These are phyloP conservation scores for Starmerella bombicola DNA, from an alignment of 805 yeast genomes.

Conservation along the genomic window DNA sequence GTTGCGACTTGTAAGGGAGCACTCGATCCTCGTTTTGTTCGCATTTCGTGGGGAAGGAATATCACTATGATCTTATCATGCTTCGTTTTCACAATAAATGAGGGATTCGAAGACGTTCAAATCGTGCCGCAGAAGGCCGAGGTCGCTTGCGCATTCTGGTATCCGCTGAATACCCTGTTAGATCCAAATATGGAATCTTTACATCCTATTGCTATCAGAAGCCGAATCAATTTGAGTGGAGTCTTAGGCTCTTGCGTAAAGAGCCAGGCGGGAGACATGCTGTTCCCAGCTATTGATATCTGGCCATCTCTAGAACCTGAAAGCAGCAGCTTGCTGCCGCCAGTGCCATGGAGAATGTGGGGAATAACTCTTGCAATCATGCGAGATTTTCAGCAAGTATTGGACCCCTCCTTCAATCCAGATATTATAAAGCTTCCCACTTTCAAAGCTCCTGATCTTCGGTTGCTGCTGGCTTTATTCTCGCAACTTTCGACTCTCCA, in stretches of 20 bases:
- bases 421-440: constrained; percentile 20
- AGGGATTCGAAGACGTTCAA: constrained; percentile 15
- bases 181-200: constrained; percentile 13
- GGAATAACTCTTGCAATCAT: constrained; percentile 30
- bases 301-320: constrained; percentile 1
- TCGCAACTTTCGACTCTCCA: constrained; percentile 5
- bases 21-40: constrained; percentile 28
- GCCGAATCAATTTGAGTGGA: constrained; percentile 20
- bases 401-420: constrained; percentile 19
- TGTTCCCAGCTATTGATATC: constrained; percentile 25
- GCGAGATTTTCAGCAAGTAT: constrained; percentile 25
- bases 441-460: constrained; percentile 23
- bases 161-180: constrained; percentile 24
- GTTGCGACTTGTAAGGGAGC: constrained; percentile 27
- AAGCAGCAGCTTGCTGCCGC: constrained; percentile 5
- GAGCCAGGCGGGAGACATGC: constrained; percentile 24
- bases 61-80: constrained; percentile 29
- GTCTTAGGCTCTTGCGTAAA: constrained; percentile 11
- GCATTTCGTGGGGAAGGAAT: constrained; percentile 27
- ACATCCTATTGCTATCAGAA: constrained; percentile 21
- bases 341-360: constrained; percentile 29
- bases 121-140: constrained; percentile 27
- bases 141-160: constrained; percentile 31
- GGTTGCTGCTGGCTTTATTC: constrained; percentile 17
- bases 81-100: constrained; percentile 26